Evolutionary conservation across 23 red algal genomes (phyloP).

Genomic region (Gracilariopsis chorda): DNA sequence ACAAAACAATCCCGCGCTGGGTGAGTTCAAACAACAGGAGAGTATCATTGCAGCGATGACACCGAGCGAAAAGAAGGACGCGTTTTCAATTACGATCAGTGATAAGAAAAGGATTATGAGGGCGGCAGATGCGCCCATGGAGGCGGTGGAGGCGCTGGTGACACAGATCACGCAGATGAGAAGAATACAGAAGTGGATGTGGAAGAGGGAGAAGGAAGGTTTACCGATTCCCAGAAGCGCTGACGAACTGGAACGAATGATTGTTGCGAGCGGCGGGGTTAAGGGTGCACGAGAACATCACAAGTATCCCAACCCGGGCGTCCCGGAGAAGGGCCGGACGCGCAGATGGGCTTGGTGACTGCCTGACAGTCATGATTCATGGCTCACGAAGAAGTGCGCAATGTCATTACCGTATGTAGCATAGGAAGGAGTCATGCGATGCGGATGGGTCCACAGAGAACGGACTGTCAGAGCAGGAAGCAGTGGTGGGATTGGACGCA

Average conservation of each 20-base stretch:
- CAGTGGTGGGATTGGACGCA: no score
- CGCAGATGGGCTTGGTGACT: neutral
- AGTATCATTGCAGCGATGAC: constrained; percentile 45
- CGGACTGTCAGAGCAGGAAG: no score
- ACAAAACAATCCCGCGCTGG: constrained; percentile 49
- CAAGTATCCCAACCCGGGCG: neutral
- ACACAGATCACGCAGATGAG: constrained; percentile 28
- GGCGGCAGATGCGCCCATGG: neutral
- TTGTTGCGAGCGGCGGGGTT: neutral
- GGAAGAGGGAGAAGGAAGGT: constrained; percentile 5
- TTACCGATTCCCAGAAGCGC: neutral
- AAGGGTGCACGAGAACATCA: neutral
- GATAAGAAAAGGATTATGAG: constrained; percentile 37
- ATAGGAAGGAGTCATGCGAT: no score
- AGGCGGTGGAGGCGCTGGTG: constrained; percentile 27
- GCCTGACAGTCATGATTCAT: no score
- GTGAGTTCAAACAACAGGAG: constrained; percentile 63
- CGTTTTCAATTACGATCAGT: constrained; percentile 21
- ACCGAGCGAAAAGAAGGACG: constrained; percentile 7
- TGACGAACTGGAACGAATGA: constrained; percentile 42
- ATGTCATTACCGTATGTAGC: no score
- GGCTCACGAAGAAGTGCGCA: no score
- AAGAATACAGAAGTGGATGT: constrained; percentile 65
- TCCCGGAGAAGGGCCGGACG: neutral
- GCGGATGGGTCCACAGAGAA: no score